Percentiles rank a stretch among this genome's conserved stretches.
phyloP scores from a whole-genome alignment of 1,284 basidiomycete genomes.

The Gomphus bonarii region DNA sequence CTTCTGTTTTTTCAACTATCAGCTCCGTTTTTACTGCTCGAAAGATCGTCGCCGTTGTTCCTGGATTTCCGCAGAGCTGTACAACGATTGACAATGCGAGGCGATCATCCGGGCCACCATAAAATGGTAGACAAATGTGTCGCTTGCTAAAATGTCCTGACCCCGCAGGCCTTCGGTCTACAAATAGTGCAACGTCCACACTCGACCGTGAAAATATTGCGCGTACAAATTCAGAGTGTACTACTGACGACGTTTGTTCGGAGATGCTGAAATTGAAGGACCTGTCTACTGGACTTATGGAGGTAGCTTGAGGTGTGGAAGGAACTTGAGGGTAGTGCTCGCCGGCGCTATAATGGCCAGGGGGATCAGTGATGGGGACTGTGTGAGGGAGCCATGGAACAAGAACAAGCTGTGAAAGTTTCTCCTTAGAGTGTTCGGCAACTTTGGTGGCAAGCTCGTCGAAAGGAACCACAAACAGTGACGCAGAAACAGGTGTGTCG shows the following conservation, averaged over 20 bases:
- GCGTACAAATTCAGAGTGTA: slow-evolving; percentile 38
- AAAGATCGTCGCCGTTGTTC: slow-evolving; percentile 35
- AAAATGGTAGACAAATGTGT: slow-evolving; percentile 44
- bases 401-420: slow-evolving; percentile 33
- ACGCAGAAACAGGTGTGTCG: slow-evolving; percentile 31
- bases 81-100: slow-evolving; percentile 37
- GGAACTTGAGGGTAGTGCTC: slow-evolving; percentile 16
- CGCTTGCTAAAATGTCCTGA: slow-evolving; percentile 17
- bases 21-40: slow-evolving; percentile 22
- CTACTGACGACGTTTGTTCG: slow-evolving; percentile 12
- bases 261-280: slow-evolving; percentile 20
- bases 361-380: not conserved
- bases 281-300: slow-evolving; percentile 19
- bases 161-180: slow-evolving; percentile 27
- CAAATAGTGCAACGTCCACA: slow-evolving; percentile 35
- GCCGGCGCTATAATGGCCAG: slow-evolving; percentile 16
- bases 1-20: slow-evolving; percentile 2
- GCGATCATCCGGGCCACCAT: slow-evolving; percentile 48
- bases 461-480: slow-evolving; percentile 33
- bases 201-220: slow-evolving; percentile 34
- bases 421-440: slow-evolving; percentile 28
- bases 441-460: slow-evolving; percentile 34
- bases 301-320: slow-evolving; percentile 11
- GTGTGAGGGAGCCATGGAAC: slow-evolving; percentile 35
- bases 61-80: slow-evolving; percentile 31